A percentile compares a stretch with the other conserved stretches of the same genome.
phyloP scores from a whole-genome alignment of 768 basidiomycete species.

The Kwoniella sp. region DNA sequence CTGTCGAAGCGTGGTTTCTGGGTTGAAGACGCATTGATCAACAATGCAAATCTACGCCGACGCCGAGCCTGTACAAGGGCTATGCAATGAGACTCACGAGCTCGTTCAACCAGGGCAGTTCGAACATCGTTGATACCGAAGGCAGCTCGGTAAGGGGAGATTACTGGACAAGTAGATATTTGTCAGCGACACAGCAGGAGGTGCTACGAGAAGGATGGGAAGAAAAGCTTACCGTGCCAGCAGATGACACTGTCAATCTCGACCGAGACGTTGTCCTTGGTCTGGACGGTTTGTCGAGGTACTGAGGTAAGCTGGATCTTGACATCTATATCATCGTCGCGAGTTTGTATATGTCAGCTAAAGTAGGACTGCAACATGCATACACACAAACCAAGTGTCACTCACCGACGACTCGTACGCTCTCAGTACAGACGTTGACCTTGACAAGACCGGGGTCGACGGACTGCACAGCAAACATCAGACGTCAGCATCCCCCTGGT shows the following conservation, averaged over 20 bases:
- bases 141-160: constrained; percentile 80
- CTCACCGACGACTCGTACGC: constrained; percentile 70
- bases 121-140: constrained; percentile 91
- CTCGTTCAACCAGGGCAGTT: constrained; percentile 55
- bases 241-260: constrained; percentile 70
- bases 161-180: constrained; percentile 20
- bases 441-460: constrained; percentile 90
- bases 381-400: too few relatives aligned
- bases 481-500: neutral
- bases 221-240: constrained; percentile 49
- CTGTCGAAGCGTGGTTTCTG: constrained; percentile 91
- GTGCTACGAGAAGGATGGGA: neutral
- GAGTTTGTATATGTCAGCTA: neutral
- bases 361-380: neutral
- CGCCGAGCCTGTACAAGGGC: too few relatives aligned
- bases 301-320: constrained; percentile 82
- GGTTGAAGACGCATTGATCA: constrained; percentile 62
- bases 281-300: constrained; percentile 68
- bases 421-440: constrained; percentile 92
- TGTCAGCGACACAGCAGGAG: constrained; percentile 15
- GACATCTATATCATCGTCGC: constrained; percentile 63
- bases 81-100: constrained; percentile 44
- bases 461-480: constrained; percentile 55
- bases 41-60: too few relatives aligned
- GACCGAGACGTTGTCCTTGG: constrained; percentile 93